Evolutionary conservation across 176 grass and related monocot species (phyloP).

Genomic region (Miscanthus lutarioriparius): DNA sequence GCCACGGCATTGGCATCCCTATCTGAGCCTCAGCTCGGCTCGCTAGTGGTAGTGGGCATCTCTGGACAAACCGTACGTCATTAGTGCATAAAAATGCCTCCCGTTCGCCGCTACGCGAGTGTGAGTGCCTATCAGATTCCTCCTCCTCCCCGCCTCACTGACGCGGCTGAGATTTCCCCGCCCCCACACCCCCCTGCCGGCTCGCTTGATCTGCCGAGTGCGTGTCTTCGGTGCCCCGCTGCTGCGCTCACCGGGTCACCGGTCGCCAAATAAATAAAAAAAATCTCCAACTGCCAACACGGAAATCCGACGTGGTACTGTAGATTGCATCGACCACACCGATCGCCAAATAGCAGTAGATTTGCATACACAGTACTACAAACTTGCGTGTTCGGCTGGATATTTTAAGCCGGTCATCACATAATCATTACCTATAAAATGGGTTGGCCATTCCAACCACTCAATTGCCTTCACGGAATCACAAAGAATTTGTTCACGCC

Average conservation of each 20-base stretch:
- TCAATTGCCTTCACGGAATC: too few species aligned
- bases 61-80: slow-evolving; percentile 23
- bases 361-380: too few species aligned
- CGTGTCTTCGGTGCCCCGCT: background rate
- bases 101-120: slow-evolving; percentile 5
- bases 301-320: background rate
- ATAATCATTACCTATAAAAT: too few species aligned
- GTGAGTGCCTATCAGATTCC: background rate
- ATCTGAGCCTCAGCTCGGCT: slow-evolving; percentile 8
- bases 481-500: too few species aligned
- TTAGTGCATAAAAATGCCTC: slow-evolving; percentile 27
- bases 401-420: too few species aligned
- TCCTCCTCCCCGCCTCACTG: background rate
- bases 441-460: too few species aligned
- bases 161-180: background rate
- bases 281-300: background rate
- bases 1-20: background rate
- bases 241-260: background rate
- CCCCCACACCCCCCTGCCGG: too few species aligned
- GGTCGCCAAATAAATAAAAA: background rate
- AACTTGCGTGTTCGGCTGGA: too few species aligned
- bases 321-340: background rate
- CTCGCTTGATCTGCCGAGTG: background rate
- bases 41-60: slow-evolving; percentile 49
- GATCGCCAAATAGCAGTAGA: background rate